A percentile compares a stretch with the other conserved stretches of the same genome.
Evolutionary conservation across 2,329 filamentous ascomycete genomes (phyloP).

Genomic region (Pyricularia pennisetigena): DNA sequence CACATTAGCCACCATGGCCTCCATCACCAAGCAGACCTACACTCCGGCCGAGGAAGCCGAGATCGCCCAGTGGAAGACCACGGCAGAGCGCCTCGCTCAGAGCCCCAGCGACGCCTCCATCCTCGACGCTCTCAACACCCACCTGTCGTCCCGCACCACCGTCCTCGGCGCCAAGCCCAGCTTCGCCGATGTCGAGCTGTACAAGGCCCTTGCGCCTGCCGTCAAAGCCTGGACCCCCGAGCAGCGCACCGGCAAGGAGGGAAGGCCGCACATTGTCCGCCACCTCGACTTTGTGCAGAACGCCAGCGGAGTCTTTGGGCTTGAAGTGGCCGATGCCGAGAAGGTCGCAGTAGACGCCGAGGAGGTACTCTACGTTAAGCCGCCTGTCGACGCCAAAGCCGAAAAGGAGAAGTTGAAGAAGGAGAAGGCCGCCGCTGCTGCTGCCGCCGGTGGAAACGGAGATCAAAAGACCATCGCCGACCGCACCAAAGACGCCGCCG

Average conservation of each 20-base stretch:
- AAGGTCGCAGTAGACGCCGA: slow-evolving; percentile 73
- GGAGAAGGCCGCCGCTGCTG: slow-evolving; percentile 69
- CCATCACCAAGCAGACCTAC: slow-evolving; percentile 55
- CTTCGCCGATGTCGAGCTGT: slow-evolving; percentile 76
- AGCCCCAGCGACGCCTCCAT: slow-evolving; percentile 54
- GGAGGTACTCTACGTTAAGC: slow-evolving; percentile 78
- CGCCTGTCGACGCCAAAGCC: slow-evolving; percentile 80
- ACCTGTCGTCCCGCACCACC: slow-evolving; percentile 81
- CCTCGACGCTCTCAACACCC: slow-evolving; percentile 71
- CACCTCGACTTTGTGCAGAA: slow-evolving; percentile 94
- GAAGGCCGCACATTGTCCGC: slow-evolving; percentile 83
- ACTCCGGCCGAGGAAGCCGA: slow-evolving; percentile 72
- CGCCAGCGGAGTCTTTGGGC: slow-evolving; percentile 59
- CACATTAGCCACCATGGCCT: slow-evolving; percentile 47
- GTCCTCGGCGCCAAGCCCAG: slow-evolving; percentile 85
- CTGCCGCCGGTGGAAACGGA: slow-evolving; percentile 35
- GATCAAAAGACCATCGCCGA: slow-evolving; percentile 40
- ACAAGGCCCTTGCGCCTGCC: slow-evolving; percentile 64
- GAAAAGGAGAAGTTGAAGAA: slow-evolving; percentile 97
- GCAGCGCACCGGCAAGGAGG: slow-evolving; percentile 80
- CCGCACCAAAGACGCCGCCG: slow-evolving; percentile 49
- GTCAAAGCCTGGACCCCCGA: slow-evolving; percentile 75
- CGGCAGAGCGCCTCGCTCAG: slow-evolving; percentile 53
- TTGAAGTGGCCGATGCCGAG: slow-evolving; percentile 59
- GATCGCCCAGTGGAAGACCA: slow-evolving; percentile 81